Evolutionary conservation across 2,329 filamentous ascomycete genomes (phyloP).

Genomic region (Beauveria medogensis): DNA sequence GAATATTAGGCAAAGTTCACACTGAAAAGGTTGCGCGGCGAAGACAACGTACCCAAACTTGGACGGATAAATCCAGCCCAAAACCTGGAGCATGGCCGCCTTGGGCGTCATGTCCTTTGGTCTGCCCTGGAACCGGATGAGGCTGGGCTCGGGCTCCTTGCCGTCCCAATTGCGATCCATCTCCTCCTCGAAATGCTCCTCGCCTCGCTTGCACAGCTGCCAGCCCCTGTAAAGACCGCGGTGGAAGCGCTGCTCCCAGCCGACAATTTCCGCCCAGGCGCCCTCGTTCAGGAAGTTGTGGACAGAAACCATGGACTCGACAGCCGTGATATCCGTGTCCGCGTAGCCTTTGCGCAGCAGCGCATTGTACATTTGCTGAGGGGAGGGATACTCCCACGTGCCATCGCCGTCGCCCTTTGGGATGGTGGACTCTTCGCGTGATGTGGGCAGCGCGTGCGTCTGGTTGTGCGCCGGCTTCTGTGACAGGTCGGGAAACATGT

Average conservation of each 20-base stretch:
- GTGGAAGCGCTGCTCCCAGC: slow-evolving; percentile 83
- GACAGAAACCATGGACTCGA: slow-evolving; percentile 94
- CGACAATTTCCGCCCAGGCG: slow-evolving; percentile 89
- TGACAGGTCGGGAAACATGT: slow-evolving; percentile 85
- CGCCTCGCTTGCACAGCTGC: slow-evolving; percentile 65
- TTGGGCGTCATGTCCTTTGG: slow-evolving; percentile 89
- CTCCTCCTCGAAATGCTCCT: slow-evolving; percentile 46
- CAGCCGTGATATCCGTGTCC: slow-evolving; percentile 85
- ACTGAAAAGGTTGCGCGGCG: not conserved
- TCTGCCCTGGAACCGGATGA: slow-evolving; percentile 81
- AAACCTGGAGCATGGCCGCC: slow-evolving; percentile 70
- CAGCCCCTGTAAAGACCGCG: slow-evolving; percentile 65
- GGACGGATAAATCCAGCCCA: slow-evolving; percentile 71
- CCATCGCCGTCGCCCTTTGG: slow-evolving; percentile 71
- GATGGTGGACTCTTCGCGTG: slow-evolving; percentile 80
- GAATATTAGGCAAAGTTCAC: slow-evolving; percentile 13
- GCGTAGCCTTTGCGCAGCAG: slow-evolving; percentile 92
- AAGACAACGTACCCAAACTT: slow-evolving; percentile 59
- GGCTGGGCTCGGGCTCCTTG: slow-evolving; percentile 54
- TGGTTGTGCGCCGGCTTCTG: slow-evolving; percentile 72
- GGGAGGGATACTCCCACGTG: slow-evolving; percentile 96
- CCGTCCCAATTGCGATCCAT: slow-evolving; percentile 45
- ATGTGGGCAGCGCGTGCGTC: slow-evolving; percentile 63
- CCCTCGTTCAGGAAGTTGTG: slow-evolving; percentile 99
- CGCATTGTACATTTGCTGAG: slow-evolving; percentile 99